Evolutionary conservation across 345 rosid species (phyloP).

Genomic region (Syzygium oleosum): DNA sequence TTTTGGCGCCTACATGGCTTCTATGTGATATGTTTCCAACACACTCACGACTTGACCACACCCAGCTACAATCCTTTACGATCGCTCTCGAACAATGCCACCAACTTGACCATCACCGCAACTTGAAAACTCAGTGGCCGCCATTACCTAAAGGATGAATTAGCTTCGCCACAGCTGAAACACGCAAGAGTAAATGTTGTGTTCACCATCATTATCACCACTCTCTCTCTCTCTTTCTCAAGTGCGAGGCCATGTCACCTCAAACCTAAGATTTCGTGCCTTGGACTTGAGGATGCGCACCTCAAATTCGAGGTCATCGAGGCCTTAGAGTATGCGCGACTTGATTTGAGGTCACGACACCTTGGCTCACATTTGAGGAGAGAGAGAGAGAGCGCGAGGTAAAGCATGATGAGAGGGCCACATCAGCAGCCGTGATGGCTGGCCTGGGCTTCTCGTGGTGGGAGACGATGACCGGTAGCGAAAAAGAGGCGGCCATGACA

Average conservation of each 20-base stretch:
- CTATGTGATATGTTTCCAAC: not conserved
- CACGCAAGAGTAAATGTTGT: not conserved
- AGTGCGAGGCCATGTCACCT: not conserved
- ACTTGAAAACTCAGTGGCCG: not conserved
- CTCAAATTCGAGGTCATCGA: fast-evolving
- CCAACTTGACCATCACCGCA: not conserved
- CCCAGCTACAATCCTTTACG: not conserved
- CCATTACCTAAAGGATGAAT: not conserved
- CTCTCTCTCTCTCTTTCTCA: not conserved
- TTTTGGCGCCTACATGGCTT: not conserved
- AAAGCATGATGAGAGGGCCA: fast-evolving
- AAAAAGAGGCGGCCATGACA: not conserved
- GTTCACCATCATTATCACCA: fast-evolving
- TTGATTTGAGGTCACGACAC: fast-evolving
- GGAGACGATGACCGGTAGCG: not conserved
- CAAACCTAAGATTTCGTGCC: fast-evolving
- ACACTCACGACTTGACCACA: not conserved
- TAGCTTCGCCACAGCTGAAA: fast-evolving
- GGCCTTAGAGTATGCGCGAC: not conserved
- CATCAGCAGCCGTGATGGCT: too few relatives aligned
- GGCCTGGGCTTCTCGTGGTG: not conserved
- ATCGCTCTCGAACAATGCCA: not conserved
- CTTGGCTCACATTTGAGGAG: not conserved
- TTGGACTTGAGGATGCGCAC: not conserved
- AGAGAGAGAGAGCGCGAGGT: too few relatives aligned